Evolutionary conservation across 179 eudicot species (phyloP).

Genomic region (Gypsophila paniculata): DNA sequence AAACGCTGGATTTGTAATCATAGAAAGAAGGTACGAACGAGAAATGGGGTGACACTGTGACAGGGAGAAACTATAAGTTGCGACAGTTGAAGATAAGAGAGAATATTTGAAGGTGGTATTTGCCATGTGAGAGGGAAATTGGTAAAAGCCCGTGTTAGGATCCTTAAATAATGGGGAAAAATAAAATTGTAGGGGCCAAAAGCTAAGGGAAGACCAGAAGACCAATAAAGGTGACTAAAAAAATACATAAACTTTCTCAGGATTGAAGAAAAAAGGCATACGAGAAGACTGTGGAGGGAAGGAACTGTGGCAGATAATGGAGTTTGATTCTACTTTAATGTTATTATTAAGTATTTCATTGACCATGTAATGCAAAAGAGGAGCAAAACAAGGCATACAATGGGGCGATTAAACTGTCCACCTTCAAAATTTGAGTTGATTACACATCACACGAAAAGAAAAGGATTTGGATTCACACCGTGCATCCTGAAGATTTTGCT

Average conservation of each 20-base stretch:
- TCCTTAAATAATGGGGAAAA: neutral
- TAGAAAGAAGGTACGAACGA: neutral
- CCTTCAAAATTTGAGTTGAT: neutral
- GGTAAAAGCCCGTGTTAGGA: neutral
- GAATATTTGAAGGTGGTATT: neutral
- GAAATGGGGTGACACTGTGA: neutral
- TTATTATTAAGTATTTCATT: neutral
- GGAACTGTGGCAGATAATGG: too few relatives aligned
- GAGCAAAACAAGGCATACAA: neutral
- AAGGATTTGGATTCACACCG: slow-evolving; percentile 39
- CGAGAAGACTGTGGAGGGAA: neutral
- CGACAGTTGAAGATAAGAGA: neutral
- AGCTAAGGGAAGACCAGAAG: neutral
- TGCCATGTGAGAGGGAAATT: neutral
- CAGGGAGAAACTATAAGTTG: neutral
- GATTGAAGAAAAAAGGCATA: neutral
- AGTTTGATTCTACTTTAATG: too few relatives aligned
- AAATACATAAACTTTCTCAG: too few relatives aligned
- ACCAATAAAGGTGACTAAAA: neutral
- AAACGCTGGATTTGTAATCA: neutral
- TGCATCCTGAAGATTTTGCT: slow-evolving; percentile 92
- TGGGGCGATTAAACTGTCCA: neutral
- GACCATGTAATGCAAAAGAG: neutral
- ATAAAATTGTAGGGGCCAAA: neutral
- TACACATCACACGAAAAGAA: neutral